phyloP scores from a whole-genome alignment of 1,284 basidiomycete genomes.

The Tylopilus sp. region DNA sequence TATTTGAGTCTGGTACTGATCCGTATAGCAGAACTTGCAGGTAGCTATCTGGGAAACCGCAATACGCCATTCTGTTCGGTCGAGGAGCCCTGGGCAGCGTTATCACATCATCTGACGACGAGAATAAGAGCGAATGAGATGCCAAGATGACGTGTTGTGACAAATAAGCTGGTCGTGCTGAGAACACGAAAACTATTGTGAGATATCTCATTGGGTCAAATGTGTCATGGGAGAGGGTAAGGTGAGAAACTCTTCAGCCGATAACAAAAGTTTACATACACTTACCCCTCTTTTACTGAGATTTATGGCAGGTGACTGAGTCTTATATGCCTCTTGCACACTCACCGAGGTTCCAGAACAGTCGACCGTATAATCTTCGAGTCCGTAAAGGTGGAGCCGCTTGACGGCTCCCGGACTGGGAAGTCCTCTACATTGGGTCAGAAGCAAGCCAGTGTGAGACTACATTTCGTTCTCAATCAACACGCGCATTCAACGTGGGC shows the following conservation, averaged over 20 bases:
- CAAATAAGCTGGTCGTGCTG: not conserved
- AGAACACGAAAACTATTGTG: not conserved
- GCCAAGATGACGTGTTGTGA: not conserved
- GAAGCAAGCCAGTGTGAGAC: not conserved
- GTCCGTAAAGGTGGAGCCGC: not conserved
- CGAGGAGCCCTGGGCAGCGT: not conserved
- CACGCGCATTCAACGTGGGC: not conserved
- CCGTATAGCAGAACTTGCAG: not conserved
- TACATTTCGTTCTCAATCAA: not conserved
- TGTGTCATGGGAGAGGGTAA: not conserved
- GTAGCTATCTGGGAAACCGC: not conserved
- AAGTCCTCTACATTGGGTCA: not conserved
- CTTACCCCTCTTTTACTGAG: not conserved
- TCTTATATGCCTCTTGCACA: not conserved
- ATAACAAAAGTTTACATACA: conserved; percentile 3
- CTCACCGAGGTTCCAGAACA: not conserved
- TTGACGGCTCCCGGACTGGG: not conserved
- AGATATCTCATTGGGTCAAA: not conserved
- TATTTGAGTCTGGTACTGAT: conserved; percentile 3
- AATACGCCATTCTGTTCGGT: not conserved
- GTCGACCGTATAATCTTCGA: not conserved
- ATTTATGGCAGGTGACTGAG: not conserved
- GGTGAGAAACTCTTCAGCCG: not conserved
- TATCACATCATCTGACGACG: not conserved
- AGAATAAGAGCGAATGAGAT: not conserved